A percentile compares a stretch with the other conserved stretches of the same genome.
Evolutionary conservation across 1,284 basidiomycete genomes (phyloP).

Genomic region (Trichosporon coremiiforme): DNA sequence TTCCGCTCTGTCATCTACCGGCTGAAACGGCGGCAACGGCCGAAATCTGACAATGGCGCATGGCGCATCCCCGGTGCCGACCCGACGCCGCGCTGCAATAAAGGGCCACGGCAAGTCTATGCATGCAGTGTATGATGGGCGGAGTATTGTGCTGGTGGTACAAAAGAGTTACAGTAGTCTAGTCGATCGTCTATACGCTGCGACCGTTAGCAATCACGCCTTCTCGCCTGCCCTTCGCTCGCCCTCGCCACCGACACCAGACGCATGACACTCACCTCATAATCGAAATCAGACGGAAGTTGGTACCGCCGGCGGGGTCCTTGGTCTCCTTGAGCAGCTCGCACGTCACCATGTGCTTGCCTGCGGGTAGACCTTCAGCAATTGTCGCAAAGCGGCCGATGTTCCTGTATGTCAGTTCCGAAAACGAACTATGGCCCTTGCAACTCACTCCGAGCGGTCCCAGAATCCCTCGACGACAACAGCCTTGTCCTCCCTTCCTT

Average conservation of each 20-base stretch:
- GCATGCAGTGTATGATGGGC: not conserved
- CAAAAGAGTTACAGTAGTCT: conserved; percentile 2
- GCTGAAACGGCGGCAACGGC: not conserved
- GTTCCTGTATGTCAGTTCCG: conserved; percentile 28
- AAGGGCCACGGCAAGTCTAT: not conserved
- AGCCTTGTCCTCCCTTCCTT: conserved; percentile 37
- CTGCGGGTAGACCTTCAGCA: conserved; percentile 17
- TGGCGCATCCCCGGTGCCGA: not conserved
- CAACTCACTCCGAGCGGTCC: conserved; percentile 31
- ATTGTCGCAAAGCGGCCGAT: conserved; percentile 30
- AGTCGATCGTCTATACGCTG: not conserved
- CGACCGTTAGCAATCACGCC: not conserved
- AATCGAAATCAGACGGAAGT: conserved; percentile 30
- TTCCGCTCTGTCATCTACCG: not conserved
- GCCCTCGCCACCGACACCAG: not conserved
- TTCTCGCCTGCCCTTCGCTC: not conserved
- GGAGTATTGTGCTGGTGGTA: conserved; percentile 1
- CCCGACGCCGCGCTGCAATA: not conserved
- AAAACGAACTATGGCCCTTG: rapidly evolving
- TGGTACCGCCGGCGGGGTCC: conserved; percentile 26
- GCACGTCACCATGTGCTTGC: conserved; percentile 29
- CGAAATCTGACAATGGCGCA: not conserved
- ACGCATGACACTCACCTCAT: conserved; percentile 21
- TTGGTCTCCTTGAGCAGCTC: conserved; percentile 29
- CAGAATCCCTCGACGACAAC: conserved; percentile 45